Base-by-base conservation (phyloP, 768 basidiomycete genomes). In the Suillus fuscotomentosus region DNA sequence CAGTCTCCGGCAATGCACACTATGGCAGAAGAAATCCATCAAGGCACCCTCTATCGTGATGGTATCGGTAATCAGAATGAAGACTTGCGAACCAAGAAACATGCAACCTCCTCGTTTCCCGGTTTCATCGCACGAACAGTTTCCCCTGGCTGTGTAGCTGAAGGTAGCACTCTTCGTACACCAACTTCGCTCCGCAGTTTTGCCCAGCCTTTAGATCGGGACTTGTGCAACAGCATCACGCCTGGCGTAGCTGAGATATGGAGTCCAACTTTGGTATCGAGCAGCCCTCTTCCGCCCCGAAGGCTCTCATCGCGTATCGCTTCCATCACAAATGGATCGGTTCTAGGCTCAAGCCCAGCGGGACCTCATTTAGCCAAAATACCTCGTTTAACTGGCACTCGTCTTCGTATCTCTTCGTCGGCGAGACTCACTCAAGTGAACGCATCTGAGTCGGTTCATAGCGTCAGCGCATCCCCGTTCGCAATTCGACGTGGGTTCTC, bases 401-500 rank as follows among this genome's bases (percentile, higher is more conserved):
- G 53, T 54, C 53, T 54, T 54, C 36, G 53, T 34, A 34, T 36
- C 5, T 54, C 31, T 36, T 36, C 53, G 31, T 54, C 53, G n/a
- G 53, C 53, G 53, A 54, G 34, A 54, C 20, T 20, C 31, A 41
- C 24, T 5, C 56, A 24, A 39, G 56, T 57, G 10, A 57, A 22
- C 56, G 5, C 24, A 41, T 39, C 56, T 17, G 39, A 57, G 24
- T 57, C 56, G 15, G 39, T 57, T 17, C 56, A 57, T 5, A 57
- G 56, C 24, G 5, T 57, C 39, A 41, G 39, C 17, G 56, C 39
- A 22, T 56, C 34, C 9, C 55, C 55, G 38, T 39, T 56, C 22
- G 38, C 56, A 24, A 66, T 68, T 34, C 67, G 38, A 31, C 68
- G 48, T 41, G 53, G 47, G 15, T 67, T 64, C 38, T 11, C 60